Conservation (phyloP, 768 basidiomycete species). For the button mushroom (Agaricus bisporus) region DNA sequence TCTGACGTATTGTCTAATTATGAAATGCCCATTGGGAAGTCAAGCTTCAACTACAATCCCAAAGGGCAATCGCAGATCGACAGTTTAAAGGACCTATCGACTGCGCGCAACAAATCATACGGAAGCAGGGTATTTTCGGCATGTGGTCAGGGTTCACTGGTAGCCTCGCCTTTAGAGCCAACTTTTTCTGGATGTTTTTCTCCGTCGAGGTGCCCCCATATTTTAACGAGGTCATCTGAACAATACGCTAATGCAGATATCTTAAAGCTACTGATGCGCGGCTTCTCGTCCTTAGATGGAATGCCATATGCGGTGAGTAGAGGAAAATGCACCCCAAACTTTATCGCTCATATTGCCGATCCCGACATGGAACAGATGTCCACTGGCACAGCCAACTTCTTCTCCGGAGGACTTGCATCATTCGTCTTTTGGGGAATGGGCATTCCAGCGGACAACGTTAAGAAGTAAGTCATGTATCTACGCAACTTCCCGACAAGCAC, state of each 20-base stretch:
- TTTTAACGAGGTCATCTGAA: conserved; percentile 5
- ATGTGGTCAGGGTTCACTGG: conserved; percentile 75
- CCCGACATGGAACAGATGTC: conserved; percentile 37
- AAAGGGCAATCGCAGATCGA: conserved; percentile 42
- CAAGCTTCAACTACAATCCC: conserved; percentile 62
- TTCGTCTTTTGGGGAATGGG: conserved; percentile 65
- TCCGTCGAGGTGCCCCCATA: conserved; percentile 46
- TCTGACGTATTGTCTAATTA: conserved; percentile 45
- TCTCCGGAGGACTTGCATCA: conserved; percentile 57
- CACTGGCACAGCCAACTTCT: conserved; percentile 54
- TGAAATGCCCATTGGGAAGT: conserved; percentile 28
- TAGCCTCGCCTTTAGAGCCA: conserved; percentile 64
- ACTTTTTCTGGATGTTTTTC: conserved; percentile 79
- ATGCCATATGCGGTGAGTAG: conserved; percentile 53
- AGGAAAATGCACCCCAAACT: conserved; percentile 1
- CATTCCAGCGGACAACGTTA: conserved; percentile 75
- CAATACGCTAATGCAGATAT: conserved; percentile 15
- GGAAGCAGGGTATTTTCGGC: conserved; percentile 54
- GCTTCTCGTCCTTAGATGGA: conserved; percentile 47
- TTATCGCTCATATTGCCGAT: background rate
- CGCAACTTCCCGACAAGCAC: background rate
- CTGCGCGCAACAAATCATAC: conserved; percentile 57
- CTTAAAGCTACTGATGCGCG: conserved; percentile 51
- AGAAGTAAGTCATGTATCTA: conserved; percentile 49
- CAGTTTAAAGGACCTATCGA: conserved; percentile 64